Base-by-base conservation (phyloP, 768 basidiomycete species). In the Tubosaeta brunneosetosa region DNA sequence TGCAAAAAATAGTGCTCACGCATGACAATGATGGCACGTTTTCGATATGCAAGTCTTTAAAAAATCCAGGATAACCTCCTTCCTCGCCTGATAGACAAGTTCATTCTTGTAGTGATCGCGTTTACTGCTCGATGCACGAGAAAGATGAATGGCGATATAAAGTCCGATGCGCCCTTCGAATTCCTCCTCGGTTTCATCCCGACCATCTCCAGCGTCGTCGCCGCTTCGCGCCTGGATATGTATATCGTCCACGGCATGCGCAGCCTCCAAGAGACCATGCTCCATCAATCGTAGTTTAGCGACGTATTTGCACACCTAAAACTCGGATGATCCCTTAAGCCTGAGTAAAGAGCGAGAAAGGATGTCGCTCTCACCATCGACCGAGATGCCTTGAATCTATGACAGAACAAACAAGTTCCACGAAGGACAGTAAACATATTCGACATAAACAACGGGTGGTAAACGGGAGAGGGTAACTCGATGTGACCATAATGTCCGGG, bases 401-500 rank as follows among this genome's bases (percentile, higher is more conserved):
- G 97, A 71, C 97, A 99, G 72, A 89, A 98, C 68, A 95, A 72
- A 74, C 97, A 99, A 13, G 84, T 84, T 34, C 86, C 87, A 52
- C 94, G 84, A 19, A 99, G 74, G 43, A 98, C 73, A 57, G 86
- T 87, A 67, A 85, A 94, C 77, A 88, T 85, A 62, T 94, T 91
- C 31, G 79, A 76, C 84, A 98, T 92, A 72, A 98, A 99, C 36
- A 99, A 74, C 0, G 97, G 97, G 64, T 99, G 95, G 66, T 90
- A 98, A 3, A 98, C 91, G 13, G 97, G 94, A 16, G 88, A 82
- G 17, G 95, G 94, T 6, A 99, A 81, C 55, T 97, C 93, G 55
- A 99, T 95, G 70, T 98, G 97, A 19, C 97, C 97, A 72, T 88
- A 99, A 71, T 99, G 97, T 16, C 97, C 97, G 2, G 97, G 94